These are phyloP conservation scores for Salvia hispanica DNA, from an alignment of 257 asterid genomes.

Conservation along the genomic window DNA sequence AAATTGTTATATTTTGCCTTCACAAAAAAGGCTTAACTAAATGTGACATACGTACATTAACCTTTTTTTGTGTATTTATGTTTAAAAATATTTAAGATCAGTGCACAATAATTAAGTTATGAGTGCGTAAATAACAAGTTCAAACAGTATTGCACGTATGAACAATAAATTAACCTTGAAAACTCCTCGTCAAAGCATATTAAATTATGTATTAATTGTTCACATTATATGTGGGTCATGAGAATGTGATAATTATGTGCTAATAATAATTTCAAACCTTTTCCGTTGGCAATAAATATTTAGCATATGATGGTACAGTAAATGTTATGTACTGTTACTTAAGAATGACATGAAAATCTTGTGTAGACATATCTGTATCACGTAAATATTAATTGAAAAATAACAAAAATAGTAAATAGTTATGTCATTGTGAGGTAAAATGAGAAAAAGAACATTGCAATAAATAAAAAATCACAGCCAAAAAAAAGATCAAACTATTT, in stretches of 20 bases:
- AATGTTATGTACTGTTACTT: background rate
- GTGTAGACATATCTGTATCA: too few relatives aligned
- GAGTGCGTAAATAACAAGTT: constrained; percentile 4
- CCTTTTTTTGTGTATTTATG: too few relatives aligned
- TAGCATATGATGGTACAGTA: background rate
- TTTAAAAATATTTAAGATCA: background rate
- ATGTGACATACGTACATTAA: too few relatives aligned
- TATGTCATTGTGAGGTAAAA: too few relatives aligned
- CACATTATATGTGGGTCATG: constrained; percentile 1
- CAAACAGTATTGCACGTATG: background rate
- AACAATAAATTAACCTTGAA: background rate
- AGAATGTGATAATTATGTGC: constrained; percentile 10
- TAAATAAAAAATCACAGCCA: background rate
- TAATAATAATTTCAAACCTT: background rate
- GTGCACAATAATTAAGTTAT: background rate
- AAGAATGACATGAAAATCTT: background rate
- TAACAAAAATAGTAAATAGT: too few relatives aligned
- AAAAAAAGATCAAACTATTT: background rate
- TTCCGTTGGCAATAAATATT: background rate
- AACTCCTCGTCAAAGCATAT: background rate
- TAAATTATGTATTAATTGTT: constrained; percentile 4
- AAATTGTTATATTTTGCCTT: too few relatives aligned
- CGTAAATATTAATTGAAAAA: too few relatives aligned
- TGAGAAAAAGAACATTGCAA: too few relatives aligned
- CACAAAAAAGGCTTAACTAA: too few relatives aligned